These are phyloP conservation scores for Tolypocladium pustulatum DNA, from an alignment of 2,329 filamentous ascomycete species.

Conservation along the genomic window DNA sequence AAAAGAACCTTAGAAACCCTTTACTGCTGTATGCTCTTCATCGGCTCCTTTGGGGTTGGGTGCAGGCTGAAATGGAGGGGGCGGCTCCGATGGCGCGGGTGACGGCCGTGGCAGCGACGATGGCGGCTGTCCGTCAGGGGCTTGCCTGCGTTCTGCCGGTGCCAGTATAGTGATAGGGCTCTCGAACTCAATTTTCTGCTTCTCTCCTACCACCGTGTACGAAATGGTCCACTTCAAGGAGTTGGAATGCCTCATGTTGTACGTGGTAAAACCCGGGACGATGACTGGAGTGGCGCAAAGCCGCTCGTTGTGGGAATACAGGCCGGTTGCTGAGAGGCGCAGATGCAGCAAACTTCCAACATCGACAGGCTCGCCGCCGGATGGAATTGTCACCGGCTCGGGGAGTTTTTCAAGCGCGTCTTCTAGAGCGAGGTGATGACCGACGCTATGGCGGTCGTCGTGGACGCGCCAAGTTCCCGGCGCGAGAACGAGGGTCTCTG, in stretches of 20 bases:
- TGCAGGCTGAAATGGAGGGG: background rate
- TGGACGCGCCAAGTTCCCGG: constrained; percentile 1
- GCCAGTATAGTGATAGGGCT: background rate
- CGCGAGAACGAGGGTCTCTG: constrained; percentile 7
- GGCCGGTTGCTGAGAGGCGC: background rate
- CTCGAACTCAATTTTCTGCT: background rate
- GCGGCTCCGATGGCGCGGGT: background rate
- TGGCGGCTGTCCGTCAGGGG: background rate
- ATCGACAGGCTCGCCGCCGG: constrained; percentile 1
- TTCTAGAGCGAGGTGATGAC: background rate
- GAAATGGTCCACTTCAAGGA: constrained; percentile 8
- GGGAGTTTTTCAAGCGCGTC: background rate
- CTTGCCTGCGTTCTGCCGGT: background rate
- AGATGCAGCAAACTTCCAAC: constrained; percentile 3
- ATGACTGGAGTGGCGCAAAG: constrained; percentile 2
- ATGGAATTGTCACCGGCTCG: constrained; percentile 2
- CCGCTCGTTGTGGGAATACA: background rate
- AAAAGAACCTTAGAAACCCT: too few relatives aligned
- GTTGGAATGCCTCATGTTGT: constrained; percentile 15
- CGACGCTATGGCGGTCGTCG: background rate
- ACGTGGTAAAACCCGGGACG: constrained; percentile 11
- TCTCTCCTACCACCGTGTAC: background rate
- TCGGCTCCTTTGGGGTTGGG: too few relatives aligned
- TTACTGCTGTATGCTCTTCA: background rate
- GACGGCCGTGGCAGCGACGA: background rate